A percentile compares a stretch with the other conserved stretches of the same genome.
phyloP scores from a whole-genome alignment of 139 green algal species.

The Microglena sp. region DNA sequence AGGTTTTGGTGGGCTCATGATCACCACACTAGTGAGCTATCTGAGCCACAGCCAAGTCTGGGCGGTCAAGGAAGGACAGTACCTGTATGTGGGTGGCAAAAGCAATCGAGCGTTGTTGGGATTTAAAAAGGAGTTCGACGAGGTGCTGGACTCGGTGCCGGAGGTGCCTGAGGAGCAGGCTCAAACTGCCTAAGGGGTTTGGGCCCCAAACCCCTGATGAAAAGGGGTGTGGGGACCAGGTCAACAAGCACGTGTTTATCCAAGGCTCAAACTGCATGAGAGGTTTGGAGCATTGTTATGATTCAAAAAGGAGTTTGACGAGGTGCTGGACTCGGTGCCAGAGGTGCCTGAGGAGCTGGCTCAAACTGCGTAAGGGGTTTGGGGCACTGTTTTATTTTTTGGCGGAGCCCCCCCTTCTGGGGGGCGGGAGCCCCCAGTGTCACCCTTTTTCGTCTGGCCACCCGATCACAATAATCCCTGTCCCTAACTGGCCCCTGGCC shows the following conservation, averaged over 20 bases:
- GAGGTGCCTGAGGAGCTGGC: constrained; percentile 35
- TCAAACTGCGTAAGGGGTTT: too few species aligned
- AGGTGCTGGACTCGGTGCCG: constrained; percentile 60
- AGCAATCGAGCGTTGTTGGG: constrained; percentile 74
- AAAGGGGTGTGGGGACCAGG: too few species aligned
- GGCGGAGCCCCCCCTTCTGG: too few species aligned
- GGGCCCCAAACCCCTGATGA: too few species aligned
- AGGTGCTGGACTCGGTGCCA: constrained; percentile 60
- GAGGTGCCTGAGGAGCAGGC: constrained; percentile 33
- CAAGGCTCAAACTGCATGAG: too few species aligned
- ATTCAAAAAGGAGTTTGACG: constrained; percentile 75
- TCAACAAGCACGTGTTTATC: too few species aligned
- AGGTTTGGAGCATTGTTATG: constrained; percentile 51
- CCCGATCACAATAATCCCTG: too few species aligned
- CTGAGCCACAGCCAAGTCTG: constrained; percentile 84
- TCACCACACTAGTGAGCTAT: constrained; percentile 90
- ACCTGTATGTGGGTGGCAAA: constrained; percentile 68
- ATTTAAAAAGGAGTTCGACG: constrained; percentile 75
- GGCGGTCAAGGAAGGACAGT: constrained; percentile 38
- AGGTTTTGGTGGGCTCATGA: constrained; percentile 73
- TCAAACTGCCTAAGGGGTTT: background rate
- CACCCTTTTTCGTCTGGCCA: too few species aligned
- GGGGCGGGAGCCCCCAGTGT: too few species aligned
- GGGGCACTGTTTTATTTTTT: too few species aligned
- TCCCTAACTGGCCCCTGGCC: too few species aligned